Evolutionary conservation across 2,329 filamentous ascomycete genomes (phyloP).

Genomic region (Botrytis sinoallii): DNA sequence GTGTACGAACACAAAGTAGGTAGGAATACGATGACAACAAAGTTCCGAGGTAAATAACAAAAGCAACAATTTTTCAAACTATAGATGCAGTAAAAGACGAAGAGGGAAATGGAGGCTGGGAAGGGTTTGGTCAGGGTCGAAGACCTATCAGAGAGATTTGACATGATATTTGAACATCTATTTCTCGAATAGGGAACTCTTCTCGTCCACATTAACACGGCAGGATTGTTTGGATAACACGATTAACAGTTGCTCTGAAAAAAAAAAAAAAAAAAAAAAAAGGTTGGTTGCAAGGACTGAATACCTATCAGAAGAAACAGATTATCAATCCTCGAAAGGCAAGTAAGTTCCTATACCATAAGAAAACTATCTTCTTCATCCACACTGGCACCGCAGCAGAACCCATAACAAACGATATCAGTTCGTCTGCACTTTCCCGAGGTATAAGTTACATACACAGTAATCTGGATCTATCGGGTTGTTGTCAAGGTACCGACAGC

Average conservation of each 20-base stretch:
- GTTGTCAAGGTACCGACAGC: constrained; percentile 8
- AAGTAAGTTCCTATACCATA: neutral
- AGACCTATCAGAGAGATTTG: neutral
- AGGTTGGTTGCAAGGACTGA: neutral
- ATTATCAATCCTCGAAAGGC: neutral
- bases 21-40: neutral
- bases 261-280: neutral
- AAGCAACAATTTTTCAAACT: neutral
- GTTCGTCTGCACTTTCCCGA: constrained; percentile 13
- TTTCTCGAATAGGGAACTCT: neutral
- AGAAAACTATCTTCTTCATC: neutral
- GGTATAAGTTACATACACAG: neutral
- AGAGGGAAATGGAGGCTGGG: constrained; percentile 6
- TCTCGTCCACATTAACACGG: neutral
- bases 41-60: neutral
- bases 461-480: neutral
- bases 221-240: neutral
- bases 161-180: neutral
- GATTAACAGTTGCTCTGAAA: neutral
- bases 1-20: neutral
- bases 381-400: neutral
- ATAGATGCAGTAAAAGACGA: constrained; percentile 6
- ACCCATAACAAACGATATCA: neutral
- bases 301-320: neutral
- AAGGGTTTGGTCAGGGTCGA: neutral